Base-by-base conservation (phyloP, 768 basidiomycete species). In the Mycena olivaceomarginata region DNA sequence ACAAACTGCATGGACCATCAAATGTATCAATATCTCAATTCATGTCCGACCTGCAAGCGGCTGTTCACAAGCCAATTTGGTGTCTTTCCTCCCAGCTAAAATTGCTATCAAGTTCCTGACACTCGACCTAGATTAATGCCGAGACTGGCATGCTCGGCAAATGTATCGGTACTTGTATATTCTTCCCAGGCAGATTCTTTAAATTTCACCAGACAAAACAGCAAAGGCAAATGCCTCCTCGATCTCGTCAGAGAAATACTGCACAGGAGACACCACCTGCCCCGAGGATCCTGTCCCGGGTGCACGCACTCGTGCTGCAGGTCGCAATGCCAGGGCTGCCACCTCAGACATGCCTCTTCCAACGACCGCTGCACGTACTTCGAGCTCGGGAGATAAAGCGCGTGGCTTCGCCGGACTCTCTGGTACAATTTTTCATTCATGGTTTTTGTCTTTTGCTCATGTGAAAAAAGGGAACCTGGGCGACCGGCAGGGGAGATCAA, bases 211-310 rank as follows among this genome's bases (percentile, higher is more conserved):
- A 22, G 20, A 56, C 1, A 18, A 64, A 64, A 64, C 41, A 64
- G 41, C 63, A 64, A 64, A 41, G 20, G 18, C 63, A 64, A 64
- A 64, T 64, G 63, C 41, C 16, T 64, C 63, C 63, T 64, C 15
- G 63, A 56, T n/a, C 53, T 64, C 18, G 40, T 64, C 18, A 41
- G 40, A 41, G 5, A 64, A 64, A 64, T 41, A 64, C 63, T 64
- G 9, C 63, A 64, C 63, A 56, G 22, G 53, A 56, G 53, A 56
- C 41, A 41, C 63, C 41, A 64, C 63, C 63, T 64, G 63, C 63
- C 63, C 40, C 41, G 11, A 64, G 63, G 63, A 64, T 41, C 63
- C 63, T 64, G 63, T 41, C 63, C 20, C 8, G 53, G 53, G 63
- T 40, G 43, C 43, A 40, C 8, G 16, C 40, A 64, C 63, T 45